Evolutionary conservation across 1,284 basidiomycete genomes (phyloP), one percentile per base, ranked within the genome.

Genomic region (Boletus smithii): DNA sequence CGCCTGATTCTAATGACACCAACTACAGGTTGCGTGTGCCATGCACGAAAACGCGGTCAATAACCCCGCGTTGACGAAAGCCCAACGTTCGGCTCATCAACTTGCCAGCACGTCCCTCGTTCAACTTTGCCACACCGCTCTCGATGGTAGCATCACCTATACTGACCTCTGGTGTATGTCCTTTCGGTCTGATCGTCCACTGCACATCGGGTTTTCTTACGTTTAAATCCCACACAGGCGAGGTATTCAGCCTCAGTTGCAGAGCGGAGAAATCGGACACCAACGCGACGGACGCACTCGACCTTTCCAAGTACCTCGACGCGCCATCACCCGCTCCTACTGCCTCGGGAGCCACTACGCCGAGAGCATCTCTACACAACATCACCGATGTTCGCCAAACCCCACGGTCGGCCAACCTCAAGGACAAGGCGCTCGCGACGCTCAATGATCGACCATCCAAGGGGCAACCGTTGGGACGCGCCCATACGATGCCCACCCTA

Each of bases 41-140:
- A 50, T 61, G 60, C 58, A 63, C 10, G 53, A 63, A 49, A 63
- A 46, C 5, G 56, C 50, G 6, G 9, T 63, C 36, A 60, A 50
- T 2, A 52, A 60, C 10, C 10, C 31, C 9, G 1, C 3, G 16
- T 42, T 63, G 49, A 41, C 56, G 18, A 8, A 5, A 3, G 1
- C 24, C 1, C 23, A 63, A 34, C 56, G 35, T 14, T 35, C 34
- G 17, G 3, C 9, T 4, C 46, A 63, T 14, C n/a, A 49, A 2
- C 27, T 57, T 26, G 50, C 59, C 4, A 42, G 36, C 2, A 3
- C 4, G 0, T 35, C 53, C 14, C 58, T 61, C 4, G 27, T 39
- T 11, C 7, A 30, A 22, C 46, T 63, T 20, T 61, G 44, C 27
- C 13, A n/a, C n/a, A 42, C 4, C 0, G 49, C 37, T 16, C 38